Evolutionary conservation across 2,329 filamentous ascomycete genomes (phyloP).

Genomic region (Daldinia sp.): DNA sequence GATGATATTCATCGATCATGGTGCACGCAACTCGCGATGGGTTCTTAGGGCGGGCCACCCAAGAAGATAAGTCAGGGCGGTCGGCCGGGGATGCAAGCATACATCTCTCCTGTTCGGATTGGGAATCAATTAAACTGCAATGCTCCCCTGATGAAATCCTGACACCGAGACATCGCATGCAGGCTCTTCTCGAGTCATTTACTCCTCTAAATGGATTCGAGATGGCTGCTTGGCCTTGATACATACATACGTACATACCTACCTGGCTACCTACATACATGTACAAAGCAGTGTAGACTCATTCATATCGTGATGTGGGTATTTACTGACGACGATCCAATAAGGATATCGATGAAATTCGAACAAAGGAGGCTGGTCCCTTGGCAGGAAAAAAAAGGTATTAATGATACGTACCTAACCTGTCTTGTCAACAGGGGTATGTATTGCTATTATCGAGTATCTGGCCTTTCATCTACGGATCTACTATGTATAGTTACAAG

Average conservation of each 20-base stretch:
- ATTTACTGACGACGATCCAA: conserved; percentile 22
- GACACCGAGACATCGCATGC: conserved; percentile 37
- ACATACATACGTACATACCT: no score
- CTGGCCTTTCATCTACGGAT: neutral
- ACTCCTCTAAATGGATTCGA: conserved; percentile 18
- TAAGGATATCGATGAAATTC: conserved; percentile 16
- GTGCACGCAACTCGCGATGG: conserved; percentile 25
- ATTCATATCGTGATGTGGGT: conserved; percentile 22
- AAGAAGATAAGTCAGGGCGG: conserved; percentile 19
- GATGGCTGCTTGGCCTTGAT: conserved; percentile 6
- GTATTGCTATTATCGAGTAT: conserved; percentile 15
- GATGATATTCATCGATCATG: conserved; percentile 31
- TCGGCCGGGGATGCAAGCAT: conserved; percentile 24
- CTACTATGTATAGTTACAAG: neutral
- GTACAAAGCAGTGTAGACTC: no score
- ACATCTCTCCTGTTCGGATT: conserved; percentile 19
- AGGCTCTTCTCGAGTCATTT: conserved; percentile 32
- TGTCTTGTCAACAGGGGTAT: neutral
- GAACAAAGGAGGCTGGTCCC: neutral
- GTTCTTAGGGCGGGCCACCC: conserved; percentile 8
- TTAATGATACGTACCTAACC: conserved; percentile 20
- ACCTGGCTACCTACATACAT: no score
- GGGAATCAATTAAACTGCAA: conserved; percentile 20
- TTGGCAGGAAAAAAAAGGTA: conserved; percentile 12
- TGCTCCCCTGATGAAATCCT: conserved; percentile 35